A percentile compares a stretch with the other conserved stretches of the same genome.
Conservation (phyloP, 179 eudicot species). For the Drosera spatulata region DNA sequence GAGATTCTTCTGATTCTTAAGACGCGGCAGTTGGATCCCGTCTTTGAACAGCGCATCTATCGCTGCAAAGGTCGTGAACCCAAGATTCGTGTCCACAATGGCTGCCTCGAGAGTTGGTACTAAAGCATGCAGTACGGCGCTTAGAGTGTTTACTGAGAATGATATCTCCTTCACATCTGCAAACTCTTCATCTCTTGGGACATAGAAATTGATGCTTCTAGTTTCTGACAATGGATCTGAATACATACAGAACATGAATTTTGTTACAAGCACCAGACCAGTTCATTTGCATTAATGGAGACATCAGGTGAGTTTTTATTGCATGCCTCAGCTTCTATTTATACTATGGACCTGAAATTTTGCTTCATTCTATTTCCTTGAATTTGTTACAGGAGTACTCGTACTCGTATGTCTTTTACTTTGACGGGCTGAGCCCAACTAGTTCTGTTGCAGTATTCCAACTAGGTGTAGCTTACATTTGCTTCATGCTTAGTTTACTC, state of each 20-base stretch:
- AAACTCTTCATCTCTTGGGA: constrained; percentile 79
- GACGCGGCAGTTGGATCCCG: constrained; percentile 32
- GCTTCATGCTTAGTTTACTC: no score
- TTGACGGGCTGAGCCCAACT: no score
- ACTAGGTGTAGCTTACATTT: no score
- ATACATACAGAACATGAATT: neutral
- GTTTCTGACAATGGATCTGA: constrained; percentile 52
- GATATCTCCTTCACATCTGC: constrained; percentile 45
- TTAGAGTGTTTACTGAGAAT: constrained; percentile 36
- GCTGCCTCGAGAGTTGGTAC: constrained; percentile 41
- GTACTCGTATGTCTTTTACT: no score
- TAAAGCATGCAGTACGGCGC: constrained; percentile 41
- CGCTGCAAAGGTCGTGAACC: constrained; percentile 48
- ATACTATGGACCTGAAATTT: no score
- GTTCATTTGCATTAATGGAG: neutral
- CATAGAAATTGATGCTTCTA: constrained; percentile 31
- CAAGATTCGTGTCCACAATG: constrained; percentile 23
- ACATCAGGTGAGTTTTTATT: neutral
- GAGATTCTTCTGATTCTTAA: constrained; percentile 7
- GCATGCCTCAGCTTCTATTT: no score
- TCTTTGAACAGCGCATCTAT: constrained; percentile 46
- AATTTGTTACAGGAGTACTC: no score
- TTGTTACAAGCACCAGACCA: neutral
- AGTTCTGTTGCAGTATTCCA: no score
- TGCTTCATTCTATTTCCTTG: no score